Conservation (phyloP, 176 grass and related monocot species). For the Triticum turgidum region DNA sequence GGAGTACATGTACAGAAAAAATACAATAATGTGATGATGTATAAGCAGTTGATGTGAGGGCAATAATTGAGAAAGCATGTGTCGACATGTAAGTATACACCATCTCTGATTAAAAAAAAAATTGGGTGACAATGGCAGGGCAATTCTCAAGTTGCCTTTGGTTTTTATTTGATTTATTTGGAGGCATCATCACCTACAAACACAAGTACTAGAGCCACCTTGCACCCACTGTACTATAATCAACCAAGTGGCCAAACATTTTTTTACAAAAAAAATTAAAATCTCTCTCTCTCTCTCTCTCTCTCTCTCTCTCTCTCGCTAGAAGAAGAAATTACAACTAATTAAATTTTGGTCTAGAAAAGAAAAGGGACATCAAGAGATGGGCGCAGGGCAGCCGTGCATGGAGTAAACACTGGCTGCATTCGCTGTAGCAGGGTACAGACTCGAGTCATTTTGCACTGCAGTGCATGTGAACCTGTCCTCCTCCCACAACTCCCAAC, state of each 20-base stretch:
- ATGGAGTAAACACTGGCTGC: constrained; percentile 12
- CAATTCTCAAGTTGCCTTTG: not conserved
- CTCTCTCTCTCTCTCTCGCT: no score
- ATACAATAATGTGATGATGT: not conserved
- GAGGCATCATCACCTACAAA: not conserved
- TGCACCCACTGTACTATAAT: not conserved
- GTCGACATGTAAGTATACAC: not conserved
- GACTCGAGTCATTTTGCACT: constrained; percentile 41
- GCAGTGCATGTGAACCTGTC: constrained; percentile 49
- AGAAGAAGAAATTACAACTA: not conserved
- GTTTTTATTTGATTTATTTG: not conserved
- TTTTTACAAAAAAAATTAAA: no score
- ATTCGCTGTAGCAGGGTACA: constrained; percentile 16
- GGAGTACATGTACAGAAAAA: not conserved
- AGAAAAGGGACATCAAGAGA: not conserved
- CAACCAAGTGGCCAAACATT: no score
- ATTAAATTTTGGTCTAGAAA: not conserved
- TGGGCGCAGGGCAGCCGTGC: not conserved
- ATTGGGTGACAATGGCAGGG: not conserved
- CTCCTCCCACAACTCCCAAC: not conserved
- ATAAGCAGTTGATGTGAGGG: not conserved
- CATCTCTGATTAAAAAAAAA: no score
- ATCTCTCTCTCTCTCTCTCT: no score
- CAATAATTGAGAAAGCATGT: constrained; percentile 37
- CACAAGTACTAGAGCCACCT: not conserved